Evolutionary conservation across 345 rosid genomes (phyloP).

Genomic region (Gossypium rotundifolium): DNA sequence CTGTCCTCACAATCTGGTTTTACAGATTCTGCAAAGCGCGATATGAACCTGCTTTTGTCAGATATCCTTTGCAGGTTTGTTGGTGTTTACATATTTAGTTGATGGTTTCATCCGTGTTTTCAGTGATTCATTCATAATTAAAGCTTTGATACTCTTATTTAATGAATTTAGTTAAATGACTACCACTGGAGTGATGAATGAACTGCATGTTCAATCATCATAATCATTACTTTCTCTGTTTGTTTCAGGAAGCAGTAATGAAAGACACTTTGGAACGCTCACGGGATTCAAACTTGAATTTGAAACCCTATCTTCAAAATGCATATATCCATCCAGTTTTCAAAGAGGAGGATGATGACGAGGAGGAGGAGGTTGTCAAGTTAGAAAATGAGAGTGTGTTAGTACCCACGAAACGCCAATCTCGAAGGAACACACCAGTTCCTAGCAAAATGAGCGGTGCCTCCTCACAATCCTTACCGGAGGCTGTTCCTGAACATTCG

Average conservation of each 20-base stretch:
- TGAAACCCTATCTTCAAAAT: conserved; percentile 65
- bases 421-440: conserved; percentile 48
- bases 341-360: conserved; percentile 40
- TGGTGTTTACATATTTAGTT: neutral
- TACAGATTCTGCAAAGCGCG: conserved; percentile 68
- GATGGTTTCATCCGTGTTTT: neutral
- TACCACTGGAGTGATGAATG: too few relatives aligned
- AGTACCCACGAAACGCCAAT: conserved; percentile 68
- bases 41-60: conserved; percentile 66
- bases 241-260: conserved; percentile 85
- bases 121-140: neutral
- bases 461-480: conserved; percentile 26
- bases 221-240: neutral
- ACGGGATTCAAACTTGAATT: conserved; percentile 64
- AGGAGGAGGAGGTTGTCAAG: conserved; percentile 13
- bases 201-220: neutral
- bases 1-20: conserved; percentile 70
- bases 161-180: too few relatives aligned
- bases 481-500: conserved; percentile 2
- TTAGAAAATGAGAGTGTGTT: conserved; percentile 51
- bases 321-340: conserved; percentile 78
- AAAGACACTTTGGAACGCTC: conserved; percentile 81
- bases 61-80: conserved; percentile 69
- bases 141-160: neutral
- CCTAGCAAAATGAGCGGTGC: conserved; percentile 45